Percentiles rank a stretch among this genome's conserved stretches.
Evolutionary conservation across 148 eudicot species (phyloP).

Genomic region (Selenicereus undatus): DNA sequence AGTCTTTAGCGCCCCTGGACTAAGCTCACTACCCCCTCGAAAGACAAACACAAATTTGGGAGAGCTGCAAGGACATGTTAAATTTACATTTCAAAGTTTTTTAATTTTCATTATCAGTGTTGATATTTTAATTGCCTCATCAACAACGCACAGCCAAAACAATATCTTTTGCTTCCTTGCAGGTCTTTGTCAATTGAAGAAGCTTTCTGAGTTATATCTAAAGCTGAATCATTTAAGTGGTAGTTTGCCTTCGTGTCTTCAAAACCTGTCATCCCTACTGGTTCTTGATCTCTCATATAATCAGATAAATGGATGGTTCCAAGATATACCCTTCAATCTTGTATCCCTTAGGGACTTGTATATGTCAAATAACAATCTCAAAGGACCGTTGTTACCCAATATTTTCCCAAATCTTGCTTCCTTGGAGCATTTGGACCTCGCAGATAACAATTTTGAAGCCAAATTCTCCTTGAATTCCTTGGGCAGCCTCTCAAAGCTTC

Average conservation of each 20-base stretch:
- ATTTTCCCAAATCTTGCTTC: background rate
- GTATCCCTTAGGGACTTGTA: too few species aligned
- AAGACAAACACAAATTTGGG: too few species aligned
- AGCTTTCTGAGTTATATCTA: background rate
- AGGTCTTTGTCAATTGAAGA: conserved; percentile 4
- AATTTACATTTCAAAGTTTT: too few species aligned
- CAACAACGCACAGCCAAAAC: background rate
- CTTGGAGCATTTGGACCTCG: background rate
- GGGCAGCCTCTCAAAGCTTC: background rate
- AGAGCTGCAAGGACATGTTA: too few species aligned
- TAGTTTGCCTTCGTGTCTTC: background rate
- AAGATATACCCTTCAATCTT: too few species aligned
- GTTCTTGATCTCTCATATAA: background rate
- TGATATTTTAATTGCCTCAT: background rate
- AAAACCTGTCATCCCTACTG: background rate
- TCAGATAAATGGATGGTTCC: background rate
- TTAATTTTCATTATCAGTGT: too few species aligned
- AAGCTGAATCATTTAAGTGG: background rate
- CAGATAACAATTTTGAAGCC: conserved; percentile 7
- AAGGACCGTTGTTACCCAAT: background rate
- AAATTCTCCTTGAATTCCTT: background rate
- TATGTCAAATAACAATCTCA: background rate
- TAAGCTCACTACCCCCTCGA: too few species aligned
- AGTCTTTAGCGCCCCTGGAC: too few species aligned
- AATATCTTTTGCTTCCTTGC: background rate